Base-by-base conservation (phyloP, 139 green algal genomes). In the Tetraselmis chui region DNA sequence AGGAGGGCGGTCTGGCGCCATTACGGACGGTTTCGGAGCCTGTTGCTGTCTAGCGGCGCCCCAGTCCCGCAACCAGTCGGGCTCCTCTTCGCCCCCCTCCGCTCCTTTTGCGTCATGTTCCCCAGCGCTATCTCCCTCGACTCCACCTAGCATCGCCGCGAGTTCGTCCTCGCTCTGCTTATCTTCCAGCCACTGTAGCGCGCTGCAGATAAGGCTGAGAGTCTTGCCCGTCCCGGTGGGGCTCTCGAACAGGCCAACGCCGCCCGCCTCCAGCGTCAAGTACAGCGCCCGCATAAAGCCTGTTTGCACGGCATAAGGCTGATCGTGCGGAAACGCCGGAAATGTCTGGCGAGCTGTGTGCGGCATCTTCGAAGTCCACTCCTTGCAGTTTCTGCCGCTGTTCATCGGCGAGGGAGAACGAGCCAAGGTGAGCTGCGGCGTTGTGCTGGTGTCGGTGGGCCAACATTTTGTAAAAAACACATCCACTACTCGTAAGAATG, bases 161-260 rank as follows among this genome's bases (percentile, higher is more conserved):
- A 45, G 45, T 0, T 28, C 67, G 2, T 85, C 81, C 28, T 81
- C 28, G 59, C 76, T 76, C 79, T 83, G 84, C 22, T 86, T 77
- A 79, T 96, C 89, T 24, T 89, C 75, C 29, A 97, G 90, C 94
- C 93, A 97, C 29, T 93, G 89, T 32, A 98, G 83, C 1, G 88
- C 81, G 32, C 86, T 89, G 84, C 95, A 98, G 45, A 98, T 97
- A 2, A 98, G 81, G 82, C 92, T 97, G 28, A 98, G 90, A 18
- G 95, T 98, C 83, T 98, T 98, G 59, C 95, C 94, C 0, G 94
- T 97, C 58, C 95, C 94, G 87, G 96, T 99, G 1, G 96, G 96
- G 76, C 90, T 96, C 79, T 99, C 96, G 82, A 98, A 94, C 18
- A 98, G 76, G 5, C 90, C 95, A 1, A 98, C 86, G 0, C 89